Evolutionary conservation across 164 flowering plant genomes (phyloP), one percentile per base, ranked within the genome.

Genomic region (Chimonanthus salicifolius): DNA sequence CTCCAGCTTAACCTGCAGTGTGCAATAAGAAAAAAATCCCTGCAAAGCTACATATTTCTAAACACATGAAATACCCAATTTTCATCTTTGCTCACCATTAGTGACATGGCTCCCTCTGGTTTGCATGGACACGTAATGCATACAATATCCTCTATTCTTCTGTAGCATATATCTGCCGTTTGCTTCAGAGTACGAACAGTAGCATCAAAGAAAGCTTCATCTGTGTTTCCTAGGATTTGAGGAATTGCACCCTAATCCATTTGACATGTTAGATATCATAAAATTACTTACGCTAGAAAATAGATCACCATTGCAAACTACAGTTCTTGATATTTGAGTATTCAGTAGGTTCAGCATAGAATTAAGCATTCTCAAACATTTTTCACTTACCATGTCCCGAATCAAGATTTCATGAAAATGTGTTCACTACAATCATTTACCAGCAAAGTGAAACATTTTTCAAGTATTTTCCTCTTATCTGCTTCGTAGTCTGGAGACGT

Each of bases 161-260:
- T 67, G 18, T 62, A 83, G 58, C 90, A 87, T 6, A 88, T 73
- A 33, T 86, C 87, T 47, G 91, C 79, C 4, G 82, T 64, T 58
- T 85, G 85, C 83, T 78, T 85, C 71, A 93, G 82, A 33, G 80
- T 71, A 10, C 78, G 71, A 21, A 82, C 75, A 9, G 86, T 89
- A 69, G 80, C 84, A 68, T 45, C 72, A 77, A 86, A 89, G 84
- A 89, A 93, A 10, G 58, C 76, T 60, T 84, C 89, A 13, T 84
- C 85, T 5, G 96, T 89, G 70, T 83, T 75, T 83, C 82, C 85
- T 43, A 93, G 72, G 47, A 93, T 89, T 7, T 71, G 75, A 7
- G 96, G 98, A 10, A 91, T 87, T 51, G 98, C 96, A 3, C 90
- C 96, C 98, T 92, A 80, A n/a, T 77, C 47, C 91, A 84, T 77